A percentile compares a stretch with the other conserved stretches of the same genome.
phyloP scores from a whole-genome alignment of 2,329 filamentous ascomycete genomes.

The Aspergillus sp. region DNA sequence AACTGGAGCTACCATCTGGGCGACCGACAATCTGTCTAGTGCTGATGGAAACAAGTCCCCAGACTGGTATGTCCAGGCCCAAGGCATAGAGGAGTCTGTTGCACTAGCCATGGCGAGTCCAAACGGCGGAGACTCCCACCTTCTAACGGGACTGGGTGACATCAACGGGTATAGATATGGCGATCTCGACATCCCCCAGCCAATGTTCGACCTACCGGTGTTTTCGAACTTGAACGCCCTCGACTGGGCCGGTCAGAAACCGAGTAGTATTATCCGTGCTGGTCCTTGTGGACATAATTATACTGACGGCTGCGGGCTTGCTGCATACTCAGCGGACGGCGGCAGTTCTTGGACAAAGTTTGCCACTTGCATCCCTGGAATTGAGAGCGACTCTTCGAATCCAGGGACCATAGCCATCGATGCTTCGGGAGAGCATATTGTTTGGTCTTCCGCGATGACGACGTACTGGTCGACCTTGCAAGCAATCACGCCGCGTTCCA shows the following conservation, averaged over 20 bases:
- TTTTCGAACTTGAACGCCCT: conserved; percentile 17
- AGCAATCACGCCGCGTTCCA: conserved; percentile 2
- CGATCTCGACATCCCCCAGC: conserved; percentile 13
- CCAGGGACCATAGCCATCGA: conserved; percentile 14
- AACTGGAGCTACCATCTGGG: conserved; percentile 17
- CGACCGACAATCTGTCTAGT: conserved; percentile 11
- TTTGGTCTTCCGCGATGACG: conserved; percentile 14
- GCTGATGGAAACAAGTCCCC: conserved; percentile 10
- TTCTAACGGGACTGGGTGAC: conserved; percentile 10
- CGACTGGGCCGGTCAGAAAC: conserved; percentile 16
- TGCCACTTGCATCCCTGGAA: conserved; percentile 10
- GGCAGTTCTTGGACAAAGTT: conserved; percentile 13
- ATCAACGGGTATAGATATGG: conserved; percentile 13
- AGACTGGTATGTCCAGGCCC: conserved; percentile 13
- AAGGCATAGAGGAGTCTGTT: conserved; percentile 16
- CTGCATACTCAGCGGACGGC: conserved; percentile 12
- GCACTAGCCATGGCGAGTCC: conserved; percentile 15
- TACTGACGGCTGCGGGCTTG: conserved; percentile 15
- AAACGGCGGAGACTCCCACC: conserved; percentile 8
- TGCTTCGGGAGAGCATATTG: conserved; percentile 14
- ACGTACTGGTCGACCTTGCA: conserved; percentile 9
- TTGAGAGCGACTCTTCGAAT: conserved; percentile 9
- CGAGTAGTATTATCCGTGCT: conserved; percentile 11
- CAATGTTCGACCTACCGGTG: conserved; percentile 15
- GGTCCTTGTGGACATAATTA: conserved; percentile 16